Evolutionary conservation across 768 basidiomycete genomes (phyloP).

Genomic region (Pulveroboletus ravenelii): DNA sequence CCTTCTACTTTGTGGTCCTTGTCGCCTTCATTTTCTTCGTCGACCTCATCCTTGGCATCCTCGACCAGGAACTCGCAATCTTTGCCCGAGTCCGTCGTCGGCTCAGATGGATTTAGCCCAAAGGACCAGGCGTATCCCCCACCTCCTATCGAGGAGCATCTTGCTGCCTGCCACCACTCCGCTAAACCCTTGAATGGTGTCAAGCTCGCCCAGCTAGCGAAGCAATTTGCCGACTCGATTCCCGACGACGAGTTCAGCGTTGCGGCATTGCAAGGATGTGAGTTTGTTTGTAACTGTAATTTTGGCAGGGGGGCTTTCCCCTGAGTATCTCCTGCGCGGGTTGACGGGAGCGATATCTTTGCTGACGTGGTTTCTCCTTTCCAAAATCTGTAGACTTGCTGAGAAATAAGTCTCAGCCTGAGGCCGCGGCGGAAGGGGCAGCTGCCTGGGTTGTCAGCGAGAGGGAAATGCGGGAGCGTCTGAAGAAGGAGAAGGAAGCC

Average conservation of each 20-base stretch:
- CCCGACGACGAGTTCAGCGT: constrained; percentile 87
- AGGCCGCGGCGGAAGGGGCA: constrained; percentile 64
- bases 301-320: neutral
- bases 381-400: constrained; percentile 52
- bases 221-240: constrained; percentile 73
- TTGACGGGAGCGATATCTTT: constrained; percentile 18
- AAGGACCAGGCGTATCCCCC: constrained; percentile 59
- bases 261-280: constrained; percentile 86
- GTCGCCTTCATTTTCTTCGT: constrained; percentile 42
- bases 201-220: constrained; percentile 64
- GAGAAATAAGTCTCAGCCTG: constrained; percentile 80
- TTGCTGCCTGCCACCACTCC: constrained; percentile 53
- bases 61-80: constrained; percentile 29
- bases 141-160: constrained; percentile 58
- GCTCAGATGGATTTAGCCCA: constrained; percentile 40
- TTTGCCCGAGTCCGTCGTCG: constrained; percentile 14
- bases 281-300: constrained; percentile 35
- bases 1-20: constrained; percentile 46
- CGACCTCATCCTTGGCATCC: constrained; percentile 35
- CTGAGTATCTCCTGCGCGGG: constrained; percentile 9
- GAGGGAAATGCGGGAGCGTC: constrained; percentile 67
- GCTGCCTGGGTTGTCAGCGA: constrained; percentile 71
- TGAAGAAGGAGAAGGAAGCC: constrained; percentile 70
- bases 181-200: constrained; percentile 61
- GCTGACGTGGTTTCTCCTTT: constrained; percentile 21